These are phyloP conservation scores for Arthroderma sp. DNA, from an alignment of 2,329 filamentous ascomycete genomes.

Conservation along the genomic window DNA sequence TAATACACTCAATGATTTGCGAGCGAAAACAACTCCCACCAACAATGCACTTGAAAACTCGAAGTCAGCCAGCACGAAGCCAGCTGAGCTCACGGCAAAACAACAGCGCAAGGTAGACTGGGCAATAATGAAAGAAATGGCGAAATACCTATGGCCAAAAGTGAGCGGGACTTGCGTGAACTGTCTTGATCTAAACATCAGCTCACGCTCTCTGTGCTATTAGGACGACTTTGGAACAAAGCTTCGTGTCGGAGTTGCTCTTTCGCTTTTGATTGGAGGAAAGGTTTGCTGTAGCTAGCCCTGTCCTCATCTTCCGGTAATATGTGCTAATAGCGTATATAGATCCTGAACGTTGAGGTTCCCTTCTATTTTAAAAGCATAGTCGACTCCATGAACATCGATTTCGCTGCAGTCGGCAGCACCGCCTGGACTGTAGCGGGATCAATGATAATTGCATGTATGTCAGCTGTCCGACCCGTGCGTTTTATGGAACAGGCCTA, in stretches of 20 bases:
- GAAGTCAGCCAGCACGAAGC: slow-evolving; percentile 26
- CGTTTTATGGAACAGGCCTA: neutral
- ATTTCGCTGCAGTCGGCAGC: slow-evolving; percentile 73
- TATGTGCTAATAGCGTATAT: slow-evolving; percentile 13
- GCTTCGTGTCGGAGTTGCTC: slow-evolving; percentile 70
- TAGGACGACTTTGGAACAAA: slow-evolving; percentile 66
- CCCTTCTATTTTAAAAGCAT: slow-evolving; percentile 99
- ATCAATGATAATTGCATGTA: slow-evolving; percentile 79
- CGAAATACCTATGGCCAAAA: slow-evolving; percentile 89
- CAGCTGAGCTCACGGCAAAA: slow-evolving; percentile 52
- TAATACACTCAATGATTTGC: neutral
- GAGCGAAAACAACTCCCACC: no score
- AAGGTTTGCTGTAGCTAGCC: slow-evolving; percentile 44
- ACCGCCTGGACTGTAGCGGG: slow-evolving; percentile 82
- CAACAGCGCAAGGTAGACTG: slow-evolving; percentile 95
- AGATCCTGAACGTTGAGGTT: slow-evolving; percentile 86
- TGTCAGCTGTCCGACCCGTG: slow-evolving; percentile 15
- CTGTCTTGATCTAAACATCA: neutral
- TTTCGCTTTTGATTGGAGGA: slow-evolving; percentile 70
- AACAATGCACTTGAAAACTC: slow-evolving; percentile 3
- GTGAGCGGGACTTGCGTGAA: slow-evolving; percentile 18
- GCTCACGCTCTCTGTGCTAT: neutral
- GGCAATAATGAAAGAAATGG: slow-evolving; percentile 98
- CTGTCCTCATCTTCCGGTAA: neutral
- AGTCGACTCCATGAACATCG: slow-evolving; percentile 94